Base-by-base conservation (phyloP, 768 basidiomycete genomes). In the Pisolithus tinctorius region DNA sequence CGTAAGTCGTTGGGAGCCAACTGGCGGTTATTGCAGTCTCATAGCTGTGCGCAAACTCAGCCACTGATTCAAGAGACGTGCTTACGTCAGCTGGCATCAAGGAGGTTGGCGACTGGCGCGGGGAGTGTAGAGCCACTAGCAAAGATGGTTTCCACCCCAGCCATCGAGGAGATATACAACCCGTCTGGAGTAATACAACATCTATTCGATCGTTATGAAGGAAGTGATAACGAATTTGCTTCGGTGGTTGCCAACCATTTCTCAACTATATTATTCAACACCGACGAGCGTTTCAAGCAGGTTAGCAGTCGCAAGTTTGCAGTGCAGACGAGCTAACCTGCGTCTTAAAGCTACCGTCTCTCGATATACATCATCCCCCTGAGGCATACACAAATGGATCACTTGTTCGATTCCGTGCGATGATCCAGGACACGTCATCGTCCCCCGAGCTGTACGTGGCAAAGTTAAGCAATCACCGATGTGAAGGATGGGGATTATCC, bases 401-500 rank as follows among this genome's bases (percentile, higher is more conserved):
- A 0, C 74, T 91, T 4, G 85, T 92, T 3, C 73, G 77, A 17
- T 90, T 91, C 64, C 76, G 80, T 30, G 84, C 78, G 25, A 88
- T 91, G 84, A 74, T 91, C 29, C 90, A 93, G 63, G 89, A 91
- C 61, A 89, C 87, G 2, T 87, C 88, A 2, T 62, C 77, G 16
- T 81, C 84, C 5, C 78, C 80, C 0, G 86, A 90, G 61, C 72
- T 93, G 55, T 92, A 92, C 65, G 70, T 88, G 39, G 76, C 81
- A 3, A 72, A 61, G 39, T 64, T 71, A 25, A 50, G 60, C 40
- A 63, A 70, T 34, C 73, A 71, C 1, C 61, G 60, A 40, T 80
- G 77, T 50, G 87, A 86, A 26, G 89, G 88, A n/a, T 91, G 89
- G 89, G 88, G 86, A 6, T 66, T 86, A 51, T 25, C 65, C 58